Evolutionary conservation across 2,329 filamentous ascomycete genomes (phyloP), one percentile per base, ranked within the genome.

Genomic region (Didymella keratinophila): DNA sequence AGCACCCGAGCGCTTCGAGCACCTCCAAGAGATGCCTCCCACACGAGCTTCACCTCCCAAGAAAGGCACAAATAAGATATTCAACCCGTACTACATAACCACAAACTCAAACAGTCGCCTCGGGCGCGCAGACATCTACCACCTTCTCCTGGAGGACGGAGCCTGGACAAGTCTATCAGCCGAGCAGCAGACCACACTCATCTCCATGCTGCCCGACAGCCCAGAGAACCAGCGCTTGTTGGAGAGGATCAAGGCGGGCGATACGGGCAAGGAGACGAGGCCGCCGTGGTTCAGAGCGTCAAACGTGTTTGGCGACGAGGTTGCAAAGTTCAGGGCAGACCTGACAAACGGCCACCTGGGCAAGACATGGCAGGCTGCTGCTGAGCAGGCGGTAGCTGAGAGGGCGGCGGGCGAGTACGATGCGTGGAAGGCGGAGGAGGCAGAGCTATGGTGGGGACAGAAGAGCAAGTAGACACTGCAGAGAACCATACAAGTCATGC

Each of bases 361-460:
- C n/a, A 82, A 83, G 10, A 78, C 79, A 49, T 89, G 86, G 86
- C 78, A 84, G 57, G 76, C 75, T 2, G 78, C 85, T 55, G 87
- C 87, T 14, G 75, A 79, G 32, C 72, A 79, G 62, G 87, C 87
- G 1, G 80, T 82, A 49, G 67, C 79, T 49, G 78, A 83, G 60
- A 79, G 86, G 11, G 78, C 78, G 1, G 74, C 77, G 0, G 87
- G 87, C 0, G 78, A 79, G 7, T 89, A 84, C 61, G 85, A 89
- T 64, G 75, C 76, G 6, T 86, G 82, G 74, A 83, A 86, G 70
- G 81, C 82, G 44, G 71, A 76, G 44, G 81, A 86, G 58, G 82
- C 81, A 14, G 84, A 88, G 69, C 71, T 79, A 54, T 84, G 83
- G 63, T 88, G 85, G 83, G 85, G 85, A 0, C 82, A 86, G 69